Conservation (phyloP, 1,284 basidiomycete species). For the Flammula alnicola region DNA sequence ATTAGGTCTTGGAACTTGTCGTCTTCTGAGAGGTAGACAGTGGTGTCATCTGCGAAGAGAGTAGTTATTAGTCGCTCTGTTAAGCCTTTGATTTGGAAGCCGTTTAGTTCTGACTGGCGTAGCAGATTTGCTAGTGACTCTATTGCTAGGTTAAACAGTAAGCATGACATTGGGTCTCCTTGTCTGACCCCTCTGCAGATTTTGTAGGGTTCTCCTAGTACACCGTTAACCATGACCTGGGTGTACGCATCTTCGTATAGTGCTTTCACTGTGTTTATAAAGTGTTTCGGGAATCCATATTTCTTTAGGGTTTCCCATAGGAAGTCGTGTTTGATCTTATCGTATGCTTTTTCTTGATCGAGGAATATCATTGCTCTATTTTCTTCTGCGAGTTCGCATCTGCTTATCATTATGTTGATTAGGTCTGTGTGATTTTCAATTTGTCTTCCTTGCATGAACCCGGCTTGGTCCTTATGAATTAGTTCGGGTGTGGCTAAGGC, state of each 20-base stretch:
- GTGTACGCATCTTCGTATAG: conserved; percentile 39
- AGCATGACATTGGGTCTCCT: conserved; percentile 43
- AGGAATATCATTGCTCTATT: conserved; percentile 36
- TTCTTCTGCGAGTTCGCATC: conserved; percentile 28
- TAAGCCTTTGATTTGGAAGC: too few relatives aligned
- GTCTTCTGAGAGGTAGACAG: too few relatives aligned
- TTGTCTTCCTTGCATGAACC: conserved; percentile 35
- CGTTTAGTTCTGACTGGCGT: too few relatives aligned
- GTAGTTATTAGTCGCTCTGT: too few relatives aligned
- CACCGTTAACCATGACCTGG: conserved; percentile 38
- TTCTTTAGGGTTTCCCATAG: conserved; percentile 32
- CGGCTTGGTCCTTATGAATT: conserved; percentile 38
- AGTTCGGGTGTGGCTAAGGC: conserved; percentile 18
- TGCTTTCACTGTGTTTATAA: conserved; percentile 31
- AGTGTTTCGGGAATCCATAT: conserved; percentile 30
- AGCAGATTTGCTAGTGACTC: too few relatives aligned
- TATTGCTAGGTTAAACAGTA: conserved; percentile 42
- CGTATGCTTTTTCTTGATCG: conserved; percentile 45
- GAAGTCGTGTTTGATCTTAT: conserved; percentile 40
- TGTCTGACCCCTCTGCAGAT: conserved; percentile 41
- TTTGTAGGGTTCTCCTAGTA: conserved; percentile 27
- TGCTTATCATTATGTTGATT: conserved; percentile 29
- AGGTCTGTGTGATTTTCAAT: conserved; percentile 37
- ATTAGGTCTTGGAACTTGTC: too few relatives aligned
- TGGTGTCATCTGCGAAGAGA: too few relatives aligned